Evolutionary conservation across 306 rosid species (phyloP).

Genomic region (Canavalia ensiformis): DNA sequence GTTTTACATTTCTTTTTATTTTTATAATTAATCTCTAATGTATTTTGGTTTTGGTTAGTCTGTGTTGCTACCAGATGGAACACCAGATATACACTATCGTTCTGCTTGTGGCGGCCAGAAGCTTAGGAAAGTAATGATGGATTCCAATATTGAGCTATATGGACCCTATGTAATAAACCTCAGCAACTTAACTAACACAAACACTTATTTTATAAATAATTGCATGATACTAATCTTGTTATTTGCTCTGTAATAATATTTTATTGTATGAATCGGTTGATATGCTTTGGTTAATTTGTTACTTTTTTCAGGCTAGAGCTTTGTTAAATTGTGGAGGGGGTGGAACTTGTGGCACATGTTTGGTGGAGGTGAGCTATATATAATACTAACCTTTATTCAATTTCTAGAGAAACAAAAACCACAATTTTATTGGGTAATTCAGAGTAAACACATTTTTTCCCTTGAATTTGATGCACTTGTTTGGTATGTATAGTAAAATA

Average conservation of each 20-base stretch:
- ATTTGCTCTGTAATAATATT: constrained; percentile 5
- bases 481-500: neutral
- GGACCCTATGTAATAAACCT: constrained; percentile 78
- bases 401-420: neutral
- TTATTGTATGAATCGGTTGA: neutral
- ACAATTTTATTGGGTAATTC: neutral
- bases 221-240: constrained; percentile 15
- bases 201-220: neutral
- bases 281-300: neutral
- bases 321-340: constrained; percentile 87
- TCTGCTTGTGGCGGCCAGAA: constrained; percentile 82
- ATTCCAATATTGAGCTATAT: constrained; percentile 78
- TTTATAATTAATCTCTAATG: constrained; percentile 2
- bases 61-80: constrained; percentile 90
- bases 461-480: neutral
- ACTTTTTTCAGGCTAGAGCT: constrained; percentile 61
- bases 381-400: constrained; percentile 20
- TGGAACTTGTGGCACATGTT: constrained; percentile 91
- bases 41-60: constrained; percentile 57
- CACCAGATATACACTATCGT: constrained; percentile 85
- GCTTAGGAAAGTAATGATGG: constrained; percentile 83
- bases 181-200: neutral
- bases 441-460: neutral
- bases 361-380: constrained; percentile 81
- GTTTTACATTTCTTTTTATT: neutral